Evolutionary conservation across 164 flowering plant species (phyloP), one percentile per base, ranked within the genome.

Genomic region (Liriodendron chinense): DNA sequence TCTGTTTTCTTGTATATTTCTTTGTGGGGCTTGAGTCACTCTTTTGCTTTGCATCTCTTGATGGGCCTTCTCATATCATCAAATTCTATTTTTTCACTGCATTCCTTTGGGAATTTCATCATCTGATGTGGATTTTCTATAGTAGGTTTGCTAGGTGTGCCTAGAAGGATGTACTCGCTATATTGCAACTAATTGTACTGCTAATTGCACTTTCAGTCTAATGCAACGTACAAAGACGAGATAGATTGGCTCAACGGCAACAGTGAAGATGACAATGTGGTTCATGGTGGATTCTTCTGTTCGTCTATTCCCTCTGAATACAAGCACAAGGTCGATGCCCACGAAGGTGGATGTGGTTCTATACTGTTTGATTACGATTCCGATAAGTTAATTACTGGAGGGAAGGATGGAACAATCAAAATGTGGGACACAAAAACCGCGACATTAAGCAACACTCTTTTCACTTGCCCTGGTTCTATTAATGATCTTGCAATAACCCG

Each of bases 291-390:
- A 79, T 89, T 88, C 75, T 78, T 77, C 20, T 93, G 87, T 70
- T 84, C 94, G 64, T 75, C 89, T 8, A 49, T 91, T 74, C 94
- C 98, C 24, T 83, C 87, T 50, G 62, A 76, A 14, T 91, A 92
- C 84, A 86, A 83, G 75, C 87, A 88, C 78, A 87, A 83, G 83
- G 88, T 92, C 77, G 81, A 75, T 72, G 95, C 97, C 69, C 98
- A 94, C 84, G 93, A 90, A 68, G 97, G 99, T 76, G 95, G 98
- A 10, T 96, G 97, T 80, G 91, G 90, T 56, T 82, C 99, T 34
- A 81, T 91, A 56, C 34, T 89, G 71, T 96, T 92, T 72, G 92
- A 91, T 83, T 68, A 84, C 78, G 88, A 85, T 75, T 90, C 98
- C 23, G 76, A 85, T 69, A 91, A 73, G 79, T 83, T 96, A 86